Evolutionary conservation across 2,329 filamentous ascomycete genomes (phyloP).

Genomic region (Phialophora tarda): DNA sequence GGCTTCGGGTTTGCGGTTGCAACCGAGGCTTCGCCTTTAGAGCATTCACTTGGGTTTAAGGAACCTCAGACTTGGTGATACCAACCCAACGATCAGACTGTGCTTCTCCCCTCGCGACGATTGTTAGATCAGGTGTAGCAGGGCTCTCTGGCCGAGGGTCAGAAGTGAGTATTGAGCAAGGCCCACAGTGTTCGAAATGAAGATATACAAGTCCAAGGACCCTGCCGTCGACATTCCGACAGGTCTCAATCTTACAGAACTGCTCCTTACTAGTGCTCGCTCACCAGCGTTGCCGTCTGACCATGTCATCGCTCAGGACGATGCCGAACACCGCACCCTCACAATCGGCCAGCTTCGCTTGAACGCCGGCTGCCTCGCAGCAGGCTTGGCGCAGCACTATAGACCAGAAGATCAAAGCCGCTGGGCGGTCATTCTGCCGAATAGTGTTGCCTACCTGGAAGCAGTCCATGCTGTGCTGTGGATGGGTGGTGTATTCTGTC

Average conservation of each 20-base stretch:
- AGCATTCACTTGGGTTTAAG: background rate
- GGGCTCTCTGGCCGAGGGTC: background rate
- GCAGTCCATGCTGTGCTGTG: slow-evolving; percentile 34
- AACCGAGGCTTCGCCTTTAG: background rate
- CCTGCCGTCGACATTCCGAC: slow-evolving; percentile 42
- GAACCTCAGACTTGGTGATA: background rate
- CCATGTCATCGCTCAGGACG: slow-evolving; percentile 50
- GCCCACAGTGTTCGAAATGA: slow-evolving; percentile 9
- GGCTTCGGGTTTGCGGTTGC: background rate
- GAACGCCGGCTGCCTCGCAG: slow-evolving; percentile 50
- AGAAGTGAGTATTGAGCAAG: background rate
- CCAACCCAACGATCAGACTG: no score
- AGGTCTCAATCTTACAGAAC: slow-evolving; percentile 53
- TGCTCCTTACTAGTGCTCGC: slow-evolving; percentile 49
- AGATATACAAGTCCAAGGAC: slow-evolving; percentile 19
- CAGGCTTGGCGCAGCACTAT: slow-evolving; percentile 47
- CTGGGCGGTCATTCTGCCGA: slow-evolving; percentile 54
- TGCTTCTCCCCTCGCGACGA: background rate
- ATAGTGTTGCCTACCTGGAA: slow-evolving; percentile 55
- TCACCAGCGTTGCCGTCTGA: slow-evolving; percentile 46
- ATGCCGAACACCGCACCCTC: slow-evolving; percentile 51
- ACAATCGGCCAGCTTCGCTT: slow-evolving; percentile 53
- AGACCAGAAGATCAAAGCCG: slow-evolving; percentile 44
- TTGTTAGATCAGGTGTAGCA: background rate
- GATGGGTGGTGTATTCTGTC: slow-evolving; percentile 21